Evolutionary conservation across 202 grass and related monocot genomes (phyloP).

Genomic region (Tripidium arundinaceum): DNA sequence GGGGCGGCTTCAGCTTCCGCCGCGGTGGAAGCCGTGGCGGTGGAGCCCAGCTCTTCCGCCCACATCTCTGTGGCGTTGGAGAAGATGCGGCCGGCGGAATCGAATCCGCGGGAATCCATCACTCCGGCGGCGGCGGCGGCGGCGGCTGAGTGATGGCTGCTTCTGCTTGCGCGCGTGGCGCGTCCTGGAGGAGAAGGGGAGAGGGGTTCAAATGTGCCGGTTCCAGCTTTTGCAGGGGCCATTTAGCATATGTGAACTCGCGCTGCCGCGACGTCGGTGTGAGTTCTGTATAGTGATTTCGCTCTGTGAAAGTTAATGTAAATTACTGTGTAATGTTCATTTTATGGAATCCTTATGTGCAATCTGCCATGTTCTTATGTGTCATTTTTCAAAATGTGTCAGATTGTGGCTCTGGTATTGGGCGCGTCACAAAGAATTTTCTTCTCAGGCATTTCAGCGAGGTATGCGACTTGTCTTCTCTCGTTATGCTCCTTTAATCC

Average conservation of each 20-base stretch:
- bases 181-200: not conserved
- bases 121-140: conserved; percentile 19
- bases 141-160: not conserved
- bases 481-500: not conserved
- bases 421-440: conserved; percentile 92
- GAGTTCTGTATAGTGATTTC: too few species aligned
- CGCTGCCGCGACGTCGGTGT: not conserved
- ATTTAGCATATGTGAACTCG: not conserved
- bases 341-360: not conserved
- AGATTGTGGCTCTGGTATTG: conserved; percentile 98
- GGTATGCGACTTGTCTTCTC: conserved; percentile 29
- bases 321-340: too few species aligned
- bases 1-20: conserved; percentile 12
- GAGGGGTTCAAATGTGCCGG: not conserved
- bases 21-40: not conserved
- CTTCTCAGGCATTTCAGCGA: conserved; percentile 95
- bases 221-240: not conserved
- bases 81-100: conserved; percentile 70
- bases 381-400: conserved; percentile 16
- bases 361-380: not conserved
- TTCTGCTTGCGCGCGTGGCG: not conserved
- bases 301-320: too few species aligned
- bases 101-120: conserved; percentile 72
- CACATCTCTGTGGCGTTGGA: conserved; percentile 87
- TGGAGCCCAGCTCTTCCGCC: conserved; percentile 61